Conservation (phyloP, 2,329 filamentous ascomycete species). For the Pseudonectria buxi region DNA sequence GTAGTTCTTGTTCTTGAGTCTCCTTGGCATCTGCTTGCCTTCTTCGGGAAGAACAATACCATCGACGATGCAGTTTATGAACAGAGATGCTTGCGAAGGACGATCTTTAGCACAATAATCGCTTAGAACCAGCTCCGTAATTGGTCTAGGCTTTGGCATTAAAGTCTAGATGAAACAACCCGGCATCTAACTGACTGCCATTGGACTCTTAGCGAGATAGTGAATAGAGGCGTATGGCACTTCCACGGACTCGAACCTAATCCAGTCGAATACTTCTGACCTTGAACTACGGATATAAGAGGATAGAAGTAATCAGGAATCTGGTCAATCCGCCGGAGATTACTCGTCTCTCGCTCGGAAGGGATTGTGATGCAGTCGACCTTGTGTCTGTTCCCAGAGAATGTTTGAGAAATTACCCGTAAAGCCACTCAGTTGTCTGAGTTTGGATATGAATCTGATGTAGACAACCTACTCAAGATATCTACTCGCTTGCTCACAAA, state of each 20-base stretch:
- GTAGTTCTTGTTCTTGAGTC: slow-evolving; percentile 24
- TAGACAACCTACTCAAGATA: slow-evolving; percentile 19
- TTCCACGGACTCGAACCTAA: slow-evolving; percentile 20
- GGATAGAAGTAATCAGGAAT: slow-evolving; percentile 25
- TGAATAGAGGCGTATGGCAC: slow-evolving; percentile 22
- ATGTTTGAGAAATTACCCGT: slow-evolving; percentile 15
- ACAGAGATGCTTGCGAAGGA: slow-evolving; percentile 20
- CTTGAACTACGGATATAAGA: no score
- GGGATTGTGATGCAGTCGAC: slow-evolving; percentile 22
- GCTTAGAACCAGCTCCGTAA: slow-evolving; percentile 25
- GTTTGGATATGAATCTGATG: slow-evolving; percentile 17
- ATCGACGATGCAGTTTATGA: slow-evolving; percentile 23
- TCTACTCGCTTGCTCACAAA: slow-evolving; percentile 22
- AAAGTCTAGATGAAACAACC: slow-evolving; percentile 21
- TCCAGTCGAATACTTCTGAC: not conserved
- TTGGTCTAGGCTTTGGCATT: slow-evolving; percentile 22
- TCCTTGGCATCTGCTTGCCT: slow-evolving; percentile 25
- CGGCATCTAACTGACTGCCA: slow-evolving; percentile 13
- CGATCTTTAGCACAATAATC: slow-evolving; percentile 18
- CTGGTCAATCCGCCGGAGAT: slow-evolving; percentile 18
- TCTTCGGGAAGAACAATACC: slow-evolving; percentile 22
- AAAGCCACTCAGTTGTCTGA: slow-evolving; percentile 19
- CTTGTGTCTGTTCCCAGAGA: slow-evolving; percentile 20
- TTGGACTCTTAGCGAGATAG: slow-evolving; percentile 21
- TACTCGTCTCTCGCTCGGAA: slow-evolving; percentile 18